A percentile compares a stretch with the other conserved stretches of the same genome.
These are phyloP conservation scores for Dendrobium chrysotoxum DNA, from an alignment of 106 monocot species.

Conservation along the genomic window DNA sequence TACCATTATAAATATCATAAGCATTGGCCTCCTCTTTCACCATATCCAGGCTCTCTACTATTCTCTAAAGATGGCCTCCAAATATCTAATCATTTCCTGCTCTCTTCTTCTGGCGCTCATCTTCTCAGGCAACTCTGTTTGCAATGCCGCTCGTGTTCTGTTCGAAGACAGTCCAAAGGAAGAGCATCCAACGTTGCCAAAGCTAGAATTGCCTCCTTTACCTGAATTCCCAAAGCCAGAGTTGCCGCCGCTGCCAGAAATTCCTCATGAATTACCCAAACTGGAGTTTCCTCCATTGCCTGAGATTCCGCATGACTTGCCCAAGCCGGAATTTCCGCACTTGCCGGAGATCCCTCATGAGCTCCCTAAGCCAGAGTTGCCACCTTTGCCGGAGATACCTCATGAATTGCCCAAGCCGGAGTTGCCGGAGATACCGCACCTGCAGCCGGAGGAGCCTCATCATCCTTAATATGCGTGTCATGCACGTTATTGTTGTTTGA, in stretches of 20 bases:
- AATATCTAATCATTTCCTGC: too few species aligned
- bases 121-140: not conserved
- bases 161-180: not conserved
- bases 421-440: not conserved
- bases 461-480: not conserved
- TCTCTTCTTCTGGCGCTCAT: not conserved
- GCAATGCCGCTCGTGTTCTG: not conserved
- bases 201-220: not conserved
- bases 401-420: not conserved
- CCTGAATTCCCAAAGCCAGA: not conserved
- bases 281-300: not conserved
- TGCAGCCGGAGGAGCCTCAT: not conserved
- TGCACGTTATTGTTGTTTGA: not conserved
- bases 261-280: not conserved
- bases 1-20: not conserved
- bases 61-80: not conserved
- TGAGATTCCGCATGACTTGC: not conserved
- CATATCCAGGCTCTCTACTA: not conserved
- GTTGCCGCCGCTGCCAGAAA: not conserved
- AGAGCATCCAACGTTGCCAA: not conserved
- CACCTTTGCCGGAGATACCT: not conserved
- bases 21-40: not conserved
- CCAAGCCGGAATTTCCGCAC: not conserved
- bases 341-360: slow-evolving; percentile 1
- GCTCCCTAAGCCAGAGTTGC: not conserved